Percentiles rank a stretch among this genome's conserved stretches.
phyloP scores from a whole-genome alignment of 2,329 filamentous ascomycete species.

The Exophiala aquamarina region DNA sequence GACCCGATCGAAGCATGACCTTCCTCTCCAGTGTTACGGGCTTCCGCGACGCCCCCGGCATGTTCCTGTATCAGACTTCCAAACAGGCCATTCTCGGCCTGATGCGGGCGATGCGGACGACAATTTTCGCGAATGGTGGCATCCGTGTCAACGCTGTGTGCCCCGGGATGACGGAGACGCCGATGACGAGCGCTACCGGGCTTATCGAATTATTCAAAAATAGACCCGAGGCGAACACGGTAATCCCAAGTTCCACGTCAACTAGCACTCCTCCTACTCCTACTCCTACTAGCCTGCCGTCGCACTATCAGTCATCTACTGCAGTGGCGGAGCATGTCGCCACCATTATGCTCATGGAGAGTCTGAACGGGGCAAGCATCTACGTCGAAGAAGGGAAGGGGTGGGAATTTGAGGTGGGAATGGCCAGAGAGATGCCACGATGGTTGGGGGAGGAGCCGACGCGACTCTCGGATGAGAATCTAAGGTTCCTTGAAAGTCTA shows the following conservation, averaged over 20 bases:
- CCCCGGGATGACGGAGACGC: constrained; percentile 33
- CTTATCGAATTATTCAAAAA: constrained; percentile 39
- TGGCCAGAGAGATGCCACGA: constrained; percentile 40
- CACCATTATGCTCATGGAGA: constrained; percentile 24
- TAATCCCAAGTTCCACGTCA: no score
- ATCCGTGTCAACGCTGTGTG: constrained; percentile 46
- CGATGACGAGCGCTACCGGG: constrained; percentile 32
- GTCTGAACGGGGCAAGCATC: constrained; percentile 41
- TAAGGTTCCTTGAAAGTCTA: constrained; percentile 3
- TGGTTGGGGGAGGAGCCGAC: constrained; percentile 42
- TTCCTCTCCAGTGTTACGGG: constrained; percentile 48
- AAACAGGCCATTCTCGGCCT: constrained; percentile 53
- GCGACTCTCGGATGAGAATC: constrained; percentile 5
- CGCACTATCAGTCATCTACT: constrained; percentile 8
- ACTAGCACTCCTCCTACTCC: no score
- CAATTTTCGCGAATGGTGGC: constrained; percentile 39
- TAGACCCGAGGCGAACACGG: not conserved
- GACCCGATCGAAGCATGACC: constrained; percentile 36
- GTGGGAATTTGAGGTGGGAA: constrained; percentile 45
- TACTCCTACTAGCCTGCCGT: no score
- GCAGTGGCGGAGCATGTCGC: constrained; percentile 9
- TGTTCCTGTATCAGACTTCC: constrained; percentile 47
- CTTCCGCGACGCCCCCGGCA: constrained; percentile 49
- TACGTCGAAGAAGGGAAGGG: constrained; percentile 44
- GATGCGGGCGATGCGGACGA: constrained; percentile 47